Evolutionary conservation across 2,329 filamentous ascomycete genomes (phyloP).

Genomic region (Epicoccum nigrum): DNA sequence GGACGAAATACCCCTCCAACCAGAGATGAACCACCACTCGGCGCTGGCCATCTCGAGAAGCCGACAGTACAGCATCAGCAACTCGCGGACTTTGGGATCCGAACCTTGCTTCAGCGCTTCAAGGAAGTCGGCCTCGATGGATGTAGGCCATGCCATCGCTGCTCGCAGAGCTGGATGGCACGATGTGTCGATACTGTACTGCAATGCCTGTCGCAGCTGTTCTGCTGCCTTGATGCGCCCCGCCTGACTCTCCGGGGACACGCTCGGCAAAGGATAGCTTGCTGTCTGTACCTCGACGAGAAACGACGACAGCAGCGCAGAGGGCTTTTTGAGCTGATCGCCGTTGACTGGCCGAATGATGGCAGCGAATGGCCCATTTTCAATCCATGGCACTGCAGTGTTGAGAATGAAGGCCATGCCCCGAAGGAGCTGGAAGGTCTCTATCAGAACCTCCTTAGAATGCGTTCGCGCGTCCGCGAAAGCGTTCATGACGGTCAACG

Average conservation of each 20-base stretch:
- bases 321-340: conserved; percentile 20
- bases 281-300: conserved; percentile 29
- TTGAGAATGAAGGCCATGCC: conserved; percentile 35
- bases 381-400: conserved; percentile 23
- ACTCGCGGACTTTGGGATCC: conserved; percentile 18
- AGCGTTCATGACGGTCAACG: conserved; percentile 32
- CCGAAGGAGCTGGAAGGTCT: conserved; percentile 36
- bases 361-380: conserved; percentile 30
- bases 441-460: conserved; percentile 32
- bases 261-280: conserved; percentile 7
- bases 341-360: conserved; percentile 18
- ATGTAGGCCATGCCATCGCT: conserved; percentile 33
- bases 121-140: conserved; percentile 24
- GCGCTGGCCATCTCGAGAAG: conserved; percentile 30
- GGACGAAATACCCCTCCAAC: conserved; percentile 31
- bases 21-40: conserved; percentile 33
- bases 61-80: conserved; percentile 29
- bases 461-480: conserved; percentile 30
- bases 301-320: conserved; percentile 28
- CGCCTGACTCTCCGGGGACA: conserved; percentile 15
- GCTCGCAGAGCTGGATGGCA: conserved; percentile 28
- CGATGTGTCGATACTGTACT: conserved; percentile 29
- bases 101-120: conserved; percentile 21
- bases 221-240: conserved; percentile 19
- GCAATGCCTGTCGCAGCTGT: conserved; percentile 23